phyloP scores from a whole-genome alignment of 805 yeast genomes.

The Saccharomyces kudriavzevii region DNA sequence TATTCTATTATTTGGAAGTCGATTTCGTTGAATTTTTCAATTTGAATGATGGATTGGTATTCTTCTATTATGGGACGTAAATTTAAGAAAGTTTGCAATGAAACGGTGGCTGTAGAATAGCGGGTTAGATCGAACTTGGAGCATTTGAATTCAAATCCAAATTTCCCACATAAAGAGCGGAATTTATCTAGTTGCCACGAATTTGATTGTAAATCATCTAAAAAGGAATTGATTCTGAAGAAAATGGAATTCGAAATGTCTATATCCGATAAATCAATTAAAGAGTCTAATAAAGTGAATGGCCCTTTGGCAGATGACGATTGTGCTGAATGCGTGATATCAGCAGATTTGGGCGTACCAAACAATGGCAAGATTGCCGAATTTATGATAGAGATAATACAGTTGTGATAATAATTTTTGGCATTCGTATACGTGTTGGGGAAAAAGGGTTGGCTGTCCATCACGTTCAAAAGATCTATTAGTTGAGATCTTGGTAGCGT shows the following conservation, averaged over 20 bases:
- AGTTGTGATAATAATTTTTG: conserved; percentile 9
- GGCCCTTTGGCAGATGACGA: background rate
- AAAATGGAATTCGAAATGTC: conserved; percentile 9
- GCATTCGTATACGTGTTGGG: conserved; percentile 1
- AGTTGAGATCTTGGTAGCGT: conserved; percentile 8
- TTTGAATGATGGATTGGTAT: conserved; percentile 1
- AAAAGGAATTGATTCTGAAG: conserved; percentile 7
- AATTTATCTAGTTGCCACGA: conserved; percentile 16
- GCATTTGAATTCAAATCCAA: background rate
- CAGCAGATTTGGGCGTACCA: conserved; percentile 3
- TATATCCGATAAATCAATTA: conserved; percentile 5
- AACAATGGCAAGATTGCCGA: conserved; percentile 9
- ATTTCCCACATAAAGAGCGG: conserved; percentile 2
- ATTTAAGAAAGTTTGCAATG: conserved; percentile 5
- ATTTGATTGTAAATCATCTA: conserved; percentile 7
- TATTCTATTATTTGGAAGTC: conserved; percentile 7
- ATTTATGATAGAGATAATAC: conserved; percentile 6
- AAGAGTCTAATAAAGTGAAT: conserved; percentile 4
- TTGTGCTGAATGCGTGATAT: background rate
- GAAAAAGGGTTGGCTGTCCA: conserved; percentile 7
- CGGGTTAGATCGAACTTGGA: conserved; percentile 6
- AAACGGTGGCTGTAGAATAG: conserved; percentile 12
- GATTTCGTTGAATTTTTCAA: conserved; percentile 3
- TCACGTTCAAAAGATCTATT: conserved; percentile 2
- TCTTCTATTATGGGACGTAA: conserved; percentile 5